Evolutionary conservation across 148 eudicot species (phyloP).

Genomic region (Selenicereus undatus): DNA sequence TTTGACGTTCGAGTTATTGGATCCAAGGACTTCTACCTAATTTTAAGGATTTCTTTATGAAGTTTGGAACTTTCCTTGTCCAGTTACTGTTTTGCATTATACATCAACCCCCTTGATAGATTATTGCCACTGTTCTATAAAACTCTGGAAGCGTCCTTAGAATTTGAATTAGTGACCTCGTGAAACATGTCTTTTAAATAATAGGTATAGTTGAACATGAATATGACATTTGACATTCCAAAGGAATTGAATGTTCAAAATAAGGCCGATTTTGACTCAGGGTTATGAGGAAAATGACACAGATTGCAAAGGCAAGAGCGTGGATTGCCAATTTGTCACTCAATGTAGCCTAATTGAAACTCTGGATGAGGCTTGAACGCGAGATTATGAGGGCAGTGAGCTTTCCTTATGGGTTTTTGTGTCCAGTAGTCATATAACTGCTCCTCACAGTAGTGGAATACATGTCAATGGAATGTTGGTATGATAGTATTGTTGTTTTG

Average conservation of each 20-base stretch:
- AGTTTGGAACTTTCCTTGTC: neutral
- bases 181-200: neutral
- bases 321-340: too few species aligned
- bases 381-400: neutral
- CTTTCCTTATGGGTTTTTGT: too few species aligned
- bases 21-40: neutral
- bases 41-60: neutral
- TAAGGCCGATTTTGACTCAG: neutral
- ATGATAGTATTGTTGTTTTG: neutral
- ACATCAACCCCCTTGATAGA: neutral
- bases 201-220: neutral
- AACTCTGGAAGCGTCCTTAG: too few species aligned
- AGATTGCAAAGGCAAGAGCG: too few species aligned
- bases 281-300: neutral
- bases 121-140: neutral
- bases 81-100: constrained; percentile 2
- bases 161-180: neutral
- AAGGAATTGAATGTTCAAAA: neutral
- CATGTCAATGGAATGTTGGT: neutral
- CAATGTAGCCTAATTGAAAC: neutral
- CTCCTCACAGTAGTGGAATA: too few species aligned
- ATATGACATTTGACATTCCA: neutral
- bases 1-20: too few species aligned
- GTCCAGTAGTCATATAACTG: too few species aligned
- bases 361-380: neutral